Base-by-base conservation (phyloP, 345 rosid genomes). In the Gossypium australe region DNA sequence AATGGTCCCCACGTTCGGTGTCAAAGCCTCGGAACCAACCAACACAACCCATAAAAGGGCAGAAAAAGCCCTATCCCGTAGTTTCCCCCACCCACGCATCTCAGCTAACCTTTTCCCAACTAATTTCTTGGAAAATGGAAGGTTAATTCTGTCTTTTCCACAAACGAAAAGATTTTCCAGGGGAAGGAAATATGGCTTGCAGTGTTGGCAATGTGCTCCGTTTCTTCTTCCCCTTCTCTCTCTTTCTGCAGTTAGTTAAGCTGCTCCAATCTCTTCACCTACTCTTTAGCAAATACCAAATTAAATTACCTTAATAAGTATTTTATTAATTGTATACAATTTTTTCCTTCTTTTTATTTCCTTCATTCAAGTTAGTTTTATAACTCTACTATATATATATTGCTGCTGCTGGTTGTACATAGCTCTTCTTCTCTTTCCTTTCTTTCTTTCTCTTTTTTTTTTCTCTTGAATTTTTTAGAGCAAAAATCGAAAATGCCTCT, bases 201-300 rank as follows among this genome's bases (percentile, higher is more conserved):
- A 81, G 89, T 76, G 82, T 84, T 87, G 92, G 93, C 92, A 89
- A 93, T 87, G 85, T 79, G 83, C 56, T 57, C 76, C 49, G 66
- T 0, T 25, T 72, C 56, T 53, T 80, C 66, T 53, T 41, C 85
- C 70, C 80, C 66, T 80, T 78, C 77, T 71, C 65, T 57, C 74
- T 20, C 72, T 71, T 57, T 60, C 77, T 71, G 93, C 91, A 84
- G 96, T 92, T 93, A 83, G 38, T 24, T 59, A 24, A 89, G 90
- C 98, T 83, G 88, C 91, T 83, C 45, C 87, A 76, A 81, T 88
- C 94, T 56, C 83, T 74, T 75, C 84, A 88, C 90, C 94, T 38
- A 81, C 86, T 72, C 81, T 78, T 29, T 51, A 1, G 73, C 24
- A 69, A 25, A 25, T 9, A 3, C 18, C 57, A 25, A 16, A 68